Conservation (phyloP, 2,329 filamentous ascomycete species). For the Penicillium sp. region DNA sequence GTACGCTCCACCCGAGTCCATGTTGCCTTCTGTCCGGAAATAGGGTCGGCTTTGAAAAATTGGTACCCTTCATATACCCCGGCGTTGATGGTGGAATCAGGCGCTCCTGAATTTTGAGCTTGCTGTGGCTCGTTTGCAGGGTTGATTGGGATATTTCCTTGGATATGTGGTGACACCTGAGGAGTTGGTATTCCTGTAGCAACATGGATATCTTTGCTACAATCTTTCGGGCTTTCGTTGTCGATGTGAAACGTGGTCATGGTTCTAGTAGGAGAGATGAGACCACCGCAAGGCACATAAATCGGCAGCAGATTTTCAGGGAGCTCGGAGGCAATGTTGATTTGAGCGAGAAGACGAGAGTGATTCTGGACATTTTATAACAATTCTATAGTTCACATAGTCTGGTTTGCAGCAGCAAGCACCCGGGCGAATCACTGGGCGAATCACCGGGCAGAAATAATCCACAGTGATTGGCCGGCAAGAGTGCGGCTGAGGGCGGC, state of each 20-base stretch:
- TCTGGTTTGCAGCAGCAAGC: too few relatives aligned
- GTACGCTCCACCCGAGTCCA: constrained; percentile 37
- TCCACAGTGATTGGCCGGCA: too few relatives aligned
- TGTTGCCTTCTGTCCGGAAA: constrained; percentile 32
- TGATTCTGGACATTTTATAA: too few relatives aligned
- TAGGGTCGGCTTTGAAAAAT: constrained; percentile 38
- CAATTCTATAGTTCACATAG: too few relatives aligned
- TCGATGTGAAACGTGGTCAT: constrained; percentile 10
- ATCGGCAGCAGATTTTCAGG: neutral
- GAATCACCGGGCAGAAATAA: too few relatives aligned
- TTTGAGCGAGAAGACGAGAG: too few relatives aligned
- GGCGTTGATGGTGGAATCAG: constrained; percentile 14
- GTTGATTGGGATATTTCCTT: neutral
- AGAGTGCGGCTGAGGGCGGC: too few relatives aligned
- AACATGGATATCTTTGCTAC: neutral
- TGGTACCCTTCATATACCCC: constrained; percentile 39
- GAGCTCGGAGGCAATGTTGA: neutral
- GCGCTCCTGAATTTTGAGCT: neutral
- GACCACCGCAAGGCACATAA: constrained; percentile 9
- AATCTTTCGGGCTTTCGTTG: neutral
- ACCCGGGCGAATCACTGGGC: too few relatives aligned
- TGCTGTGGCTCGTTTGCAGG: neutral
- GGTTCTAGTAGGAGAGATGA: constrained; percentile 15
- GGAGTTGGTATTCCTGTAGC: neutral
- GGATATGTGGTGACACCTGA: neutral